phyloP scores from a whole-genome alignment of 2,329 filamentous ascomycete genomes.

The Fusarium albidum region DNA sequence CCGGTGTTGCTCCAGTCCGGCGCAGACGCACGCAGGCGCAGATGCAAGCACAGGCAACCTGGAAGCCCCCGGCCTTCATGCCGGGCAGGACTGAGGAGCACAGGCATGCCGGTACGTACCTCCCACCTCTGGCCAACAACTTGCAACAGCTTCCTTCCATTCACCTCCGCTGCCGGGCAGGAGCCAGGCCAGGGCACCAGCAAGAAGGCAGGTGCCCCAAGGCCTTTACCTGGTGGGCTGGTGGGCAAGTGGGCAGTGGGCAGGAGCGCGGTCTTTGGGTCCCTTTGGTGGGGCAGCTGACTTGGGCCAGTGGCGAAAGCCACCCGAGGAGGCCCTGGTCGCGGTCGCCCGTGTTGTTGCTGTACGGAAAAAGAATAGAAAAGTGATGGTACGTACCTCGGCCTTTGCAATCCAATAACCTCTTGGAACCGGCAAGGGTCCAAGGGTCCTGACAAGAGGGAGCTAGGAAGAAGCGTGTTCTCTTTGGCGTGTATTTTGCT shows the following conservation, averaged over 20 bases:
- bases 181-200: neutral
- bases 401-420: constrained; percentile 15
- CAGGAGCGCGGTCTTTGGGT: constrained; percentile 30
- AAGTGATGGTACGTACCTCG: constrained; percentile 19
- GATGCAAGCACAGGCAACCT: constrained; percentile 19
- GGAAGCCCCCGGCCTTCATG: neutral
- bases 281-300: constrained; percentile 46
- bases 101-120: constrained; percentile 3
- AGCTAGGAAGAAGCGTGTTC: constrained; percentile 21
- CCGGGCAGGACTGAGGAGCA: constrained; percentile 1
- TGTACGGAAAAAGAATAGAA: constrained; percentile 25
- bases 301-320: constrained; percentile 44
- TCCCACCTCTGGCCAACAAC: no score
- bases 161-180: no score
- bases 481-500: constrained; percentile 10
- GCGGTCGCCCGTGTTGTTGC: constrained; percentile 6
- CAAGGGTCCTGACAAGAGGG: constrained; percentile 26
- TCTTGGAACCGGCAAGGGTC: constrained; percentile 27
- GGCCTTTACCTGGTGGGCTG: constrained; percentile 16
- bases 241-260: constrained; percentile 9
- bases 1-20: constrained; percentile 26
- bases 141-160: no score
- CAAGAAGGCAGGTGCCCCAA: constrained; percentile 22
- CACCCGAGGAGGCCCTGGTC: constrained; percentile 32
- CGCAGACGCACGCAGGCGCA: constrained; percentile 18